These are phyloP conservation scores for Ampelomyces quisqualis DNA, from an alignment of 2,329 filamentous ascomycete species.

Conservation along the genomic window DNA sequence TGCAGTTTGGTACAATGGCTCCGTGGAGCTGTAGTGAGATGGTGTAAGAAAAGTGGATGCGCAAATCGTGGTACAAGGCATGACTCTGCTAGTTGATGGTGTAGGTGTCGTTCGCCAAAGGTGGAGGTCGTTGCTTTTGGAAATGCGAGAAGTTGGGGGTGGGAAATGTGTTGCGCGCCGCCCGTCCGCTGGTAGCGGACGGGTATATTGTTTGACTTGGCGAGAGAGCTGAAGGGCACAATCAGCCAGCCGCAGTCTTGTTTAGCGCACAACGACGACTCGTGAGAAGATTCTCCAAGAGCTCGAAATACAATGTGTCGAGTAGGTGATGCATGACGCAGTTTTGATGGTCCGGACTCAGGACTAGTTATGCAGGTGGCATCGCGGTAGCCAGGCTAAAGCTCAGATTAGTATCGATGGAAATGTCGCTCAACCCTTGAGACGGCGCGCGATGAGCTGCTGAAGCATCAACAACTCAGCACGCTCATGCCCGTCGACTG, in stretches of 20 bases:
- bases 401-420: slow-evolving; percentile 14
- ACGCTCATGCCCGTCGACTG: slow-evolving; percentile 29
- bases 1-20: slow-evolving; percentile 28
- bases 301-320: slow-evolving; percentile 3
- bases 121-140: slow-evolving; percentile 1
- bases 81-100: not conserved
- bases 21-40: slow-evolving; percentile 1
- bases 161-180: slow-evolving; percentile 8
- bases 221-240: slow-evolving; percentile 10
- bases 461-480: slow-evolving; percentile 35
- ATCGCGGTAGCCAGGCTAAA: slow-evolving; percentile 20
- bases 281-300: slow-evolving; percentile 2
- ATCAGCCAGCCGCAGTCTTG: slow-evolving; percentile 8
- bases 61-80: not conserved
- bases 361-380: slow-evolving; percentile 18
- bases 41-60: slow-evolving; percentile 2
- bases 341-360: slow-evolving; percentile 20
- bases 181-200: slow-evolving; percentile 16
- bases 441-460: slow-evolving; percentile 36
- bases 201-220: slow-evolving; percentile 17
- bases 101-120: not conserved
- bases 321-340: slow-evolving; percentile 12
- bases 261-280: not conserved
- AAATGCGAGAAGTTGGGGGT: slow-evolving; percentile 1
- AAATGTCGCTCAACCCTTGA: slow-evolving; percentile 25